A percentile compares a stretch with the other conserved stretches of the same genome.
Conservation (phyloP, 257 asterid genomes). For the Petrea volubilis region DNA sequence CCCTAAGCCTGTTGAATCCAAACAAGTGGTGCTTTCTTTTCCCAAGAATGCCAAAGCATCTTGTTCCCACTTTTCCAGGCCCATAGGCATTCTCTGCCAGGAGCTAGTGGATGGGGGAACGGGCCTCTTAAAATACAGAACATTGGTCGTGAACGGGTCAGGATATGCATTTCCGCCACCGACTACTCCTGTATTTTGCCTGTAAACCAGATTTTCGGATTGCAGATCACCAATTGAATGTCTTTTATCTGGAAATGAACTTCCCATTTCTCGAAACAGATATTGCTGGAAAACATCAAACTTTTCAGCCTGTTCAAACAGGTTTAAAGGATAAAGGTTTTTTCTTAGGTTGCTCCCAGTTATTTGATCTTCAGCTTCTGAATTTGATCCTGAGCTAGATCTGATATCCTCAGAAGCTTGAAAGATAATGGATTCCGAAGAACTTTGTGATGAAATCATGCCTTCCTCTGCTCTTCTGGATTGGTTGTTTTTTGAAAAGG, state of each 20-base stretch:
- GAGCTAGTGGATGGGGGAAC: conserved; percentile 30
- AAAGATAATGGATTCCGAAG: conserved; percentile 51
- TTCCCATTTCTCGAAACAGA: conserved; percentile 32
- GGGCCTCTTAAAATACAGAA: conserved; percentile 24
- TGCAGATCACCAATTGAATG: conserved; percentile 29
- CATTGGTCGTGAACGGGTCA: conserved; percentile 32
- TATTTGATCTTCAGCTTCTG: conserved; percentile 60
- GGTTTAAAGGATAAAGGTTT: conserved; percentile 13
- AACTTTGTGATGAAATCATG: conserved; percentile 62
- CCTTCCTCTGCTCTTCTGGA: conserved; percentile 42
- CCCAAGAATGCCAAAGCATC: conserved; percentile 27
- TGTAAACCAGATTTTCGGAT: conserved; percentile 28
- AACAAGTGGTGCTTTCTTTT: conserved; percentile 36
- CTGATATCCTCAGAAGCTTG: conserved; percentile 59
- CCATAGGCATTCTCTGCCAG: conserved; percentile 39
- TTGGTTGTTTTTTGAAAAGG: conserved; percentile 29
- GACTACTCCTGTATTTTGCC: conserved; percentile 27
- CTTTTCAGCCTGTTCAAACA: conserved; percentile 30
- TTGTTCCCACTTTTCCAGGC: conserved; percentile 35
- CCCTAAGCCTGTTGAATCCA: conserved; percentile 33
- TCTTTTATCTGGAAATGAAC: conserved; percentile 24
- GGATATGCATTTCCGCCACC: conserved; percentile 19
- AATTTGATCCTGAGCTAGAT: conserved; percentile 54
- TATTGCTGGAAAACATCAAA: conserved; percentile 36
- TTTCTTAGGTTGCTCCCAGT: conserved; percentile 34